phyloP scores from a whole-genome alignment of 768 basidiomycete genomes.

The Xerocomellus chrysenteron region DNA sequence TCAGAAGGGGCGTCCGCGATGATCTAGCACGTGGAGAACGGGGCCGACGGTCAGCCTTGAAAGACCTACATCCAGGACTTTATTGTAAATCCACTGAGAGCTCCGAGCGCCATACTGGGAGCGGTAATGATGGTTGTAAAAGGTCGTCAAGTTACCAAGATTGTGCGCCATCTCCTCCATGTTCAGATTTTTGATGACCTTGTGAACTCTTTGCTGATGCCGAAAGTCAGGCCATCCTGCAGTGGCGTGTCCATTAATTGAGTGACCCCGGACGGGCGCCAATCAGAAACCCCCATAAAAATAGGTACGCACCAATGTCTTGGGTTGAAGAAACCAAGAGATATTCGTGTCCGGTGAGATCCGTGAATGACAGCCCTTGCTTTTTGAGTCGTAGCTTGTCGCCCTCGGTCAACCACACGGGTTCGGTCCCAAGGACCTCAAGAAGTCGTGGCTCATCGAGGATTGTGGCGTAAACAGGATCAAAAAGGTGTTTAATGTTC shows the following conservation, averaged over 20 bases:
- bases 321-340: neutral
- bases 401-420: slow-evolving; percentile 7
- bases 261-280: neutral
- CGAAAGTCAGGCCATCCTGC: slow-evolving; percentile 18
- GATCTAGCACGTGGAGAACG: slow-evolving; percentile 1
- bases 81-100: slow-evolving; percentile 37
- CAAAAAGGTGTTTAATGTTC: slow-evolving; percentile 5
- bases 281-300: neutral
- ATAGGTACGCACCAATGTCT: neutral
- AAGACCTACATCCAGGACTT: slow-evolving; percentile 9
- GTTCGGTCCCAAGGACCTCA: slow-evolving; percentile 11
- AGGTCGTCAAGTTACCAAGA: slow-evolving; percentile 37
- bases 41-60: too few relatives aligned
- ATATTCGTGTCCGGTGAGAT: neutral
- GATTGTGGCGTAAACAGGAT: slow-evolving; percentile 7
- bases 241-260: too few relatives aligned
- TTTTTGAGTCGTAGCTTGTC: slow-evolving; percentile 1
- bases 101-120: slow-evolving; percentile 39
- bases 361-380: neutral
- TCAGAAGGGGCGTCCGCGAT: slow-evolving; percentile 5
- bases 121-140: slow-evolving; percentile 32
- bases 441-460: slow-evolving; percentile 19
- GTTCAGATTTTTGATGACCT: neutral
- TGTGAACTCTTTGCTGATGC: slow-evolving; percentile 12
- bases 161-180: slow-evolving; percentile 36